Evolutionary conservation across 192 early-diverging fungal genomes (phyloP).

Genomic region (Backusella tarrabulga): DNA sequence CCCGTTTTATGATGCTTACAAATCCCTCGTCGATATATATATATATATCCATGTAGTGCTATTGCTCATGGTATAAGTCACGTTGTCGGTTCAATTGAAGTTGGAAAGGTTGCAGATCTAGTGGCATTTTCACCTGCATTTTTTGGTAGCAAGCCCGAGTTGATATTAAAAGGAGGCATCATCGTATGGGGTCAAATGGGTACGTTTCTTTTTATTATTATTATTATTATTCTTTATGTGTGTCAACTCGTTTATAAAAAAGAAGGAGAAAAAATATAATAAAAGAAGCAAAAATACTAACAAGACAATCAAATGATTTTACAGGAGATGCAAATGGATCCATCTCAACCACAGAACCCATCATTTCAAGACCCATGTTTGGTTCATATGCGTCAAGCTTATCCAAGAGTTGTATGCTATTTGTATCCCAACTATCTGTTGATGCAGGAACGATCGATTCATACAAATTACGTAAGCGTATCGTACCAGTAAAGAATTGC

Average conservation of each 20-base stretch:
- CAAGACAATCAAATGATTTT: neutral
- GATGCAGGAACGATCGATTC: slow-evolving; percentile 48
- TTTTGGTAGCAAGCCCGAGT: slow-evolving; percentile 85
- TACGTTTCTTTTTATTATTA: slow-evolving; percentile 2
- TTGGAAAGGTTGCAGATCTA: slow-evolving; percentile 90
- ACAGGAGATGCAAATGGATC: slow-evolving; percentile 79
- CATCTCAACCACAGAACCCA: slow-evolving; percentile 91
- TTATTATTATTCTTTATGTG: neutral
- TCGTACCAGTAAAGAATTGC: slow-evolving; percentile 73
- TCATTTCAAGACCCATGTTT: slow-evolving; percentile 84
- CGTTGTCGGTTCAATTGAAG: slow-evolving; percentile 88
- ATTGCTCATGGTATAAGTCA: slow-evolving; percentile 86
- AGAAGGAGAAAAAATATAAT: neutral
- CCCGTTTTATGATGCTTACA: neutral
- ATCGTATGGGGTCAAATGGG: slow-evolving; percentile 87
- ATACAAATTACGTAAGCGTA: slow-evolving; percentile 65
- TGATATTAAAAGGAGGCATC: slow-evolving; percentile 88
- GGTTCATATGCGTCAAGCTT: slow-evolving; percentile 62
- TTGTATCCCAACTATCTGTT: slow-evolving; percentile 77
- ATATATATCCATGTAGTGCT: slow-evolving; percentile 54
- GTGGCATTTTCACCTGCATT: slow-evolving; percentile 79
- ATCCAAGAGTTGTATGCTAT: slow-evolving; percentile 65
- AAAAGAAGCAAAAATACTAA: neutral
- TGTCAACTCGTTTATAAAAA: neutral
- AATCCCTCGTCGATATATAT: neutral